Evolutionary conservation across 2,329 filamentous ascomycete genomes (phyloP).

Genomic region (Colletotrichum siamense): DNA sequence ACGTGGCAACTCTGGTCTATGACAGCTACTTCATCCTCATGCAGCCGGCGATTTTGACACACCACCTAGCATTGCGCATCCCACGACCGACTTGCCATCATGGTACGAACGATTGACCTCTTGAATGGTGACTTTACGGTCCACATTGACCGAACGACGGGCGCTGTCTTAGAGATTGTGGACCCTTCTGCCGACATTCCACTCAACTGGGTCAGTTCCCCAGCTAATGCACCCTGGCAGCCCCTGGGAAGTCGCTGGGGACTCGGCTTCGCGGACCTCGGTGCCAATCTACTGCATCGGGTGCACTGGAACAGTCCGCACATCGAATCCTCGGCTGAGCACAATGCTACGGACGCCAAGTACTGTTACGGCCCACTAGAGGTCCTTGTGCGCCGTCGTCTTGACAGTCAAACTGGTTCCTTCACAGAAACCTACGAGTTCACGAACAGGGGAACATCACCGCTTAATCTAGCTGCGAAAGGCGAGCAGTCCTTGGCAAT

Average conservation of each 20-base stretch:
- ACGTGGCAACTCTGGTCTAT: background rate
- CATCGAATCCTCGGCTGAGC: background rate
- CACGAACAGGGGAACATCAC: background rate
- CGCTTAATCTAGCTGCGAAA: background rate
- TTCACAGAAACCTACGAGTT: slow-evolving; percentile 18
- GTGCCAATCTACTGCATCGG: slow-evolving; percentile 1
- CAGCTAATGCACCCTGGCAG: slow-evolving; percentile 19
- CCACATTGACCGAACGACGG: slow-evolving; percentile 2
- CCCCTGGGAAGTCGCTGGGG: slow-evolving; percentile 20
- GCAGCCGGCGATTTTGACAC: background rate
- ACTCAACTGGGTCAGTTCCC: slow-evolving; percentile 19
- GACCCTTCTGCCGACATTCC: background rate
- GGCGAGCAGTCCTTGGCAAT: slow-evolving; percentile 13
- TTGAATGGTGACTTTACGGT: slow-evolving; percentile 4
- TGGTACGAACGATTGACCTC: slow-evolving; percentile 10
- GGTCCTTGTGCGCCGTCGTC: background rate
- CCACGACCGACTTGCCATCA: background rate
- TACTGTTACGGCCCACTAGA: slow-evolving; percentile 3
- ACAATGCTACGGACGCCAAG: background rate
- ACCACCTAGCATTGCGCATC: too few species aligned
- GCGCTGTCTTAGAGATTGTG: slow-evolving; percentile 6
- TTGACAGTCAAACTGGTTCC: background rate
- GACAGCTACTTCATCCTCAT: background rate
- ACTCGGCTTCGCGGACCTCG: slow-evolving; percentile 12
- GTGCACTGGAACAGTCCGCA: slow-evolving; percentile 11